Evolutionary conservation across 306 rosid genomes (phyloP), one percentile per base, ranked within the genome.

Genomic region (Senna tora): DNA sequence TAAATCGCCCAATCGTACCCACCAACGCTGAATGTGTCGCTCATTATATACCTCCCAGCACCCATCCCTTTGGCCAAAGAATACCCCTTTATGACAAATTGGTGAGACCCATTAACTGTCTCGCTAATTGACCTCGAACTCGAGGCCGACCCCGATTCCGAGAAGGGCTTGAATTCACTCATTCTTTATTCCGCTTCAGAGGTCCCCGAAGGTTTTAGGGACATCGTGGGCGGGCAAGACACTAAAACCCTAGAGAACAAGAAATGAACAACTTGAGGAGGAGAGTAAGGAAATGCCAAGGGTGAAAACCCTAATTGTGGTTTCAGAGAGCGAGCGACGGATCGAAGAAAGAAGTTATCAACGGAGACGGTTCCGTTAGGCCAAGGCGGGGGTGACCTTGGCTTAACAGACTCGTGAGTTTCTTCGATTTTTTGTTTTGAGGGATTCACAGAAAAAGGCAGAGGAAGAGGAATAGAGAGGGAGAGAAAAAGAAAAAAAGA

Each of bases 61-160:
- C 98, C 98, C 96, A 92, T 92, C 12, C 98, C 98, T 68, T 92
- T 92, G 15, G 91, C 88, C 73, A 92, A 17, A n/a, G 98, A 90
- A 60, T 92, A 92, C 0, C 98, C 98, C 69, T 88, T 88, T 42
- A 92, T 86, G 13, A 86, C 77, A 62, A 92, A 92, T 63, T 86
- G 79, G 85, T 92, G 98, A 9, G 93, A 86, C 8, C 96, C 93
- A 25, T 92, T 88, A 61, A 92, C 85, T 6, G 98, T 88, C 74
- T 90, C 96, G 70, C 91, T 86, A 16, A 87, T 83, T 39, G 92
- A 92, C 25, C 84, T 82, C 30, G 98, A 92, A 67, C 81, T 84
- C 51, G 95, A 77, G 11, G 75, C 88, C 11, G 54, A 25, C 41
- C 83, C 87, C 11, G 54, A 28, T 45, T 84, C 87, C 6, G 58